Evolutionary conservation across 1,139 yeast genomes (phyloP), one percentile per base, ranked within the genome.

Genomic region (Scheffersomyces lignicola): DNA sequence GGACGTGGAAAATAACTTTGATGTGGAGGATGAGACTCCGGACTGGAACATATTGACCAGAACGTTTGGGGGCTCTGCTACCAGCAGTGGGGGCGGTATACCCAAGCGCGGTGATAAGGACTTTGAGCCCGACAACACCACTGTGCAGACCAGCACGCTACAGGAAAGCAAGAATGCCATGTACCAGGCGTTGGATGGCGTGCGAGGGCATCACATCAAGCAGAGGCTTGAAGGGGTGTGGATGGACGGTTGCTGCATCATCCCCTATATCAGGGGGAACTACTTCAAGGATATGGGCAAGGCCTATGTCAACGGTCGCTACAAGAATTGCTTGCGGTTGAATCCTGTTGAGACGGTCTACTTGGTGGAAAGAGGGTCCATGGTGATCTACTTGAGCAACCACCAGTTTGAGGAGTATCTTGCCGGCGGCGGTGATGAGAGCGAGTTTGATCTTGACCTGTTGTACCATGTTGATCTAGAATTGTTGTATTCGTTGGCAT

Each of bases 71-170:
- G 45, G 27, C 52, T 50, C 24, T 47, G 31, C 51, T 18, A 5
- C 51, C 42, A 1, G 18, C 12, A 18, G 11, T 5, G n/a, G n/a
- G 4, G 9, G 21, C 4, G 44, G 52, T 1, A 50, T 77, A n/a
- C 84, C 83, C 2, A 77, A 74, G 43, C 63, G 92, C 42, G 96
- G 96, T 2, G 92, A 80, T 40, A 90, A 90, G 56, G 96, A 87
- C 45, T 84, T 81, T 47, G 95, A 80, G 41, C 96, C 95, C 0
- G 92, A 83, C 56, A 88, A 90, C 1, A 82, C 94, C 0, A 52
- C 58, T 3, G 64, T 73, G 16, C 97, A 90, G 56, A 54, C 52
- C 2, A 49, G 59, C 5, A 64, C 71, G 13, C 63, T 90, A 5
- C 61, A 63, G 7, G 71, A 69, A 23, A 80, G 94, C 7, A 66